phyloP scores from a whole-genome alignment of 2,329 filamentous ascomycete species.

The Westerdykella aurantiaca region DNA sequence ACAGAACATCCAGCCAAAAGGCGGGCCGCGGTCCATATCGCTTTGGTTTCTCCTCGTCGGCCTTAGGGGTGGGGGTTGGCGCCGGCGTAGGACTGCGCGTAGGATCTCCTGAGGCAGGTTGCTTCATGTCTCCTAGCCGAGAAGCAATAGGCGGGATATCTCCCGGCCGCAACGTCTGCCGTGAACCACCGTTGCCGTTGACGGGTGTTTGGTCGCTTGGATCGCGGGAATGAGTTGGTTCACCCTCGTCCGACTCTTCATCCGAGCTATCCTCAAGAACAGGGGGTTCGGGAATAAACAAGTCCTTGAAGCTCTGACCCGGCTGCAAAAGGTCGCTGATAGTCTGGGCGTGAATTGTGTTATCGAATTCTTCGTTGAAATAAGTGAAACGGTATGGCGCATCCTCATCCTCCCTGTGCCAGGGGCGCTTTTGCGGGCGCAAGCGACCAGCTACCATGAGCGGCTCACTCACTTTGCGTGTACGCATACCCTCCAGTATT shows the following conservation, averaged over 20 bases:
- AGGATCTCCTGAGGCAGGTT: constrained; percentile 31
- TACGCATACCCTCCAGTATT: constrained; percentile 63
- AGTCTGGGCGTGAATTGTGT: constrained; percentile 91
- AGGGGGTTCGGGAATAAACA: constrained; percentile 82
- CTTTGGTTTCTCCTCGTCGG: constrained; percentile 32
- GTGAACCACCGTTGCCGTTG: constrained; percentile 24
- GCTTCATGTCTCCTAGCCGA: constrained; percentile 26
- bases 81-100: constrained; percentile 51
- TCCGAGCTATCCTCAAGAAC: constrained; percentile 58
- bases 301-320: constrained; percentile 73
- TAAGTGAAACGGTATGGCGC: constrained; percentile 94
- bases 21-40: constrained; percentile 73
- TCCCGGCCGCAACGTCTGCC: too few relatives aligned
- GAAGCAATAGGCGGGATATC: background rate
- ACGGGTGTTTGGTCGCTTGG: constrained; percentile 9
- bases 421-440: constrained; percentile 68
- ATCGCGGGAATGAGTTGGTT: constrained; percentile 10
- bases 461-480: constrained; percentile 90
- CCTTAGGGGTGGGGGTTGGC: constrained; percentile 38
- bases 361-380: constrained; percentile 95
- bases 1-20: constrained; percentile 93
- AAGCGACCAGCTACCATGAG: constrained; percentile 86
- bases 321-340: constrained; percentile 89
- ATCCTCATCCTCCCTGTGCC: constrained; percentile 85
- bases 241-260: constrained; percentile 58